Evolutionary conservation across 805 yeast species (phyloP), one percentile per base, ranked within the genome.

Genomic region (Myxozyma geophila): DNA sequence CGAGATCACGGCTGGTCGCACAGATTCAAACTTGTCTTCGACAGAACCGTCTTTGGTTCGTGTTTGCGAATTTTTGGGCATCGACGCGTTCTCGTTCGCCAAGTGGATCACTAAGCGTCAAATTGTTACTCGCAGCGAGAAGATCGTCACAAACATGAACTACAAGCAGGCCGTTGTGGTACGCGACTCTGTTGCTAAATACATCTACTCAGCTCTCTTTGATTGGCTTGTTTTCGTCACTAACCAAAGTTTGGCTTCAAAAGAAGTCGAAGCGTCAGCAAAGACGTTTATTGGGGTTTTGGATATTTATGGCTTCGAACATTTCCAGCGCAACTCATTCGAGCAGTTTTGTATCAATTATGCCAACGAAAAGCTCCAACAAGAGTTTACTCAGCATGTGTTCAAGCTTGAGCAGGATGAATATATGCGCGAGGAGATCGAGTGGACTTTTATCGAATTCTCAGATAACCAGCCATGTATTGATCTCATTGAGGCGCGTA

Each of bases 221-320:
- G 98, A 93, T 74, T 93, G 99, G 99, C 83, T 93, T 64, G 98
- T 92, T 28, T 86, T 83, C 55, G 87, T 86, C 70, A 89, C 92
- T 68, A 93, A 93, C 76, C 75, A 82, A 23, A 96, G 91, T 73
- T 82, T 93, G 72, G 89, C 95, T 73, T 87, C 93, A 1, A 86
- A 87, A 21, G 88, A 85, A 51, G 84, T 90, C 41, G 82, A 81
- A 47, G 78, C 80, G 28, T 77, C 85, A 43, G 82, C 87, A 59
- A 78, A 82, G 52, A 83, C 90, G 1, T 95, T 93, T 72, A 93
- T 93, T 72, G 99, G 99, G 76, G 98, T 93, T 37, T 82, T 93
- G 71, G 99, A 93, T 87, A 93, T 93, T 71, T 93, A 93, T 74
- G 99, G 99, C 28, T 93, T 93, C 76, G 99, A 93, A 77, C 98